Evolutionary conservation across 202 grass and related monocot genomes (phyloP).

Genomic region (Schoenoplectus tabernaemontani): DNA sequence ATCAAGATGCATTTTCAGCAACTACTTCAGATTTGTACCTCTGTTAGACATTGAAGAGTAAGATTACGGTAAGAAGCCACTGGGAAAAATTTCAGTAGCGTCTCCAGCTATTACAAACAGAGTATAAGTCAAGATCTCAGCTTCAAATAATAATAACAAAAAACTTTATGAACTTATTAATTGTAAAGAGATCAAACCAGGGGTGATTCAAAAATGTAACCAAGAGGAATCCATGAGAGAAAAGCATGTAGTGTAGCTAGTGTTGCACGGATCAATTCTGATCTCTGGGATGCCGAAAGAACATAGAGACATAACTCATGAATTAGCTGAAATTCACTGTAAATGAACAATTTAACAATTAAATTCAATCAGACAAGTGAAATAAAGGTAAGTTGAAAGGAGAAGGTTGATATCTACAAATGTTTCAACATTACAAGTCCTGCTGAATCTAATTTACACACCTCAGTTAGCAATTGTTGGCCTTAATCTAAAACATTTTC

Average conservation of each 20-base stretch:
- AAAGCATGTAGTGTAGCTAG: slow-evolving; percentile 98
- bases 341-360: slow-evolving; percentile 25
- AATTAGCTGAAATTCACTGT: slow-evolving; percentile 95
- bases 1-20: neutral
- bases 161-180: slow-evolving; percentile 1
- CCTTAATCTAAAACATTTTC: neutral
- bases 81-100: slow-evolving; percentile 88
- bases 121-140: slow-evolving; percentile 12
- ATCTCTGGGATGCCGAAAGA: slow-evolving; percentile 86
- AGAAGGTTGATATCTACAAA: neutral
- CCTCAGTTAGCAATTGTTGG: neutral
- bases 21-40: slow-evolving; percentile 43
- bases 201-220: slow-evolving; percentile 95
- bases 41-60: slow-evolving; percentile 95
- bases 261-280: slow-evolving; percentile 90
- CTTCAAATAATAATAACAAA: slow-evolving; percentile 12
- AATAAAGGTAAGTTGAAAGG: neutral
- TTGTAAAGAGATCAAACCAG: slow-evolving; percentile 48
- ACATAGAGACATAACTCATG: slow-evolving; percentile 99
- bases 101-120: slow-evolving; percentile 66
- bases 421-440: neutral
- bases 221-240: slow-evolving; percentile 97
- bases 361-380: neutral
- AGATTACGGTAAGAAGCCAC: slow-evolving; percentile 86
- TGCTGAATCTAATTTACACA: neutral